Conservation (phyloP, 352 stramenopile genomes). For the Pythium angustatum region DNA sequence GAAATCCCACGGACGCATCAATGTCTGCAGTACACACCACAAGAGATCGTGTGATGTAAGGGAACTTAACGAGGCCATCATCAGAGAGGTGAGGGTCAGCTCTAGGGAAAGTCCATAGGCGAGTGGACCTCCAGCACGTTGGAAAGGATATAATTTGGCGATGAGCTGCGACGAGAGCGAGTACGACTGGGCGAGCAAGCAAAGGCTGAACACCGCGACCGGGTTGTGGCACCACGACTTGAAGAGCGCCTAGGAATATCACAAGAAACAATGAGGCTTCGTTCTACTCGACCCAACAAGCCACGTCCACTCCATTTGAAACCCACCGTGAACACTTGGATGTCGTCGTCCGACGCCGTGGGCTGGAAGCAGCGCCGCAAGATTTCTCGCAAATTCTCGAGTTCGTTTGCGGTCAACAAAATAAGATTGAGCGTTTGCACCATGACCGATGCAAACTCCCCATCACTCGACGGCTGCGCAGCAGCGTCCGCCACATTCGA, state of each 20-base stretch:
- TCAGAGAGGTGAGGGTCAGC: conserved; percentile 2
- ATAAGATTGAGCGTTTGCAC: conserved; percentile 99
- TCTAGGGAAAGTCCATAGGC: no score
- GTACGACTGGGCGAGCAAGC: conserved; percentile 98
- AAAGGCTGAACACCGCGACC: conserved; percentile 96
- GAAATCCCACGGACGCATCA: conserved; percentile 96
- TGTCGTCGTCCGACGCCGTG: conserved; percentile 66
- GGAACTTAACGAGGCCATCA: no score
- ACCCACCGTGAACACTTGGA: conserved; percentile 77
- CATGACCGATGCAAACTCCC: conserved; percentile 98
- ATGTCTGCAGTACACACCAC: conserved; percentile 82
- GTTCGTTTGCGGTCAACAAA: conserved; percentile 97
- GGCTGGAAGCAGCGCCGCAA: conserved; percentile 78
- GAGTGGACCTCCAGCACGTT: no score
- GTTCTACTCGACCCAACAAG: background rate
- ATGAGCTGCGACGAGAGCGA: conserved; percentile 96
- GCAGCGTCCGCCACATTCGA: conserved; percentile 2
- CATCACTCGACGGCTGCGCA: conserved; percentile 46
- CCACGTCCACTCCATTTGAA: no score
- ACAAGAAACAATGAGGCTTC: background rate
- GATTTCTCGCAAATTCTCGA: conserved; percentile 87
- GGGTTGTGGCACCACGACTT: conserved; percentile 98
- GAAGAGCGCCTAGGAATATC: conserved; percentile 57
- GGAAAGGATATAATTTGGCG: conserved; percentile 93
- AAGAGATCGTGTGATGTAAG: conserved; percentile 41